Base-by-base conservation (phyloP, 2,329 filamentous ascomycete species). In the Phialophora chinensis region DNA sequence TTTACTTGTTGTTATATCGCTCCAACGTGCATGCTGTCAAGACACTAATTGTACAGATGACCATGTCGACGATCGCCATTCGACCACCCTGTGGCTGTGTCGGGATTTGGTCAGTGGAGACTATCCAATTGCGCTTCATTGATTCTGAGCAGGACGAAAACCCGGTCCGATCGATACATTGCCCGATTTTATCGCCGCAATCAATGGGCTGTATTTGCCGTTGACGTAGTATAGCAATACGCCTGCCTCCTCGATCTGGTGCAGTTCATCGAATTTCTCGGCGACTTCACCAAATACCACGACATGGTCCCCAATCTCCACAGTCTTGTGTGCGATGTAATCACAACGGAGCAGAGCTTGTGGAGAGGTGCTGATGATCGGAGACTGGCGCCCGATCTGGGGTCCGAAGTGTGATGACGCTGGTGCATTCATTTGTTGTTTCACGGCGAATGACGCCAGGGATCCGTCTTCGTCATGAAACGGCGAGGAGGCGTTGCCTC, bases 271-370 rank as follows among this genome's bases (percentile, higher is more conserved):
- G 42, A 47, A 11, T 1, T 62, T 53, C 20, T 61, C 59, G 27
- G 64, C 23, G 7, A 84, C 77, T 56, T 77, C 74, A n/a, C 81
- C 83, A 60, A 84, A 77, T 0, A 81, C 75, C 25, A 85, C 77
- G 35, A 62, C 27, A 29, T 62, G 83, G 68, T 85, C 83, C 3
- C 75, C 80, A 47, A 84, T 77, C 7, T 72, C 63, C 5, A 83
- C 66, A 35, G 75, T 75, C 55, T 77, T 77, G 0, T 79, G 75
- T 3, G 73, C 67, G n/a, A 78, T n/a, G 38, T 47, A 56, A 31
- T 52, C 23, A 53, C 71, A 70, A n/a, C 80, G n/a, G 17, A 75
- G 66, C 42, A 42, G 29, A 11, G 63, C 44, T 25, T 47, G 55
- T 17, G 31, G 33, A 58, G n/a, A 25, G 25, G 31, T 49, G 25